phyloP scores from a whole-genome alignment of 129 eudicot genomes.

The Artemisia argyi region DNA sequence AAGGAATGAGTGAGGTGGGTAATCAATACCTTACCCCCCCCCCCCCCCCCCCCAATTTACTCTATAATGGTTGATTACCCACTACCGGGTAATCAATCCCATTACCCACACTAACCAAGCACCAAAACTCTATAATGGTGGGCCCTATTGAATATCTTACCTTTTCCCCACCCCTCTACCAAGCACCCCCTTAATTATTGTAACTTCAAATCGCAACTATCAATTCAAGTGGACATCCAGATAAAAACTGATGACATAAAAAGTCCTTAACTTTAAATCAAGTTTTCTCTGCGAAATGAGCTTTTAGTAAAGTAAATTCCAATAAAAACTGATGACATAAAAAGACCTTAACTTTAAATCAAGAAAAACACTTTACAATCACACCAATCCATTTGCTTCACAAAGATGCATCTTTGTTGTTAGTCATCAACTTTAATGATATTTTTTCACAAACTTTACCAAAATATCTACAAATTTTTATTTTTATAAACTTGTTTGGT shows the following conservation, averaged over 20 bases:
- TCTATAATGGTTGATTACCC: too few relatives aligned
- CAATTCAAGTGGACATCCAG: background rate
- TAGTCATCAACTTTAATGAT: background rate
- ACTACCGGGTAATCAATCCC: too few relatives aligned
- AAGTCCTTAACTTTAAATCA: too few relatives aligned
- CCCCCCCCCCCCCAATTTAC: too few relatives aligned
- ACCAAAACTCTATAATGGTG: too few relatives aligned
- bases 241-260: background rate
- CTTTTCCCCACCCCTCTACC: too few relatives aligned
- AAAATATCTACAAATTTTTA: background rate
- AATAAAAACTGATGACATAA: conserved; percentile 12
- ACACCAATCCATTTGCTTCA: conserved; percentile 18
- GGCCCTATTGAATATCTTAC: too few relatives aligned
- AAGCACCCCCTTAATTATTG: too few relatives aligned
- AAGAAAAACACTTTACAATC: conserved; percentile 14
- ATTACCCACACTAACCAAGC: too few relatives aligned
- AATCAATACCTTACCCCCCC: too few relatives aligned
- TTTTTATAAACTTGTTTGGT: conserved; percentile 1
- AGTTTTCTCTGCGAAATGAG: background rate
- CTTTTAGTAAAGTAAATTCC: conserved; percentile 7
- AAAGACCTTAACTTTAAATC: conserved; percentile 11
- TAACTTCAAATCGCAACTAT: background rate
- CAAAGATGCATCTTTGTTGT: conserved; percentile 18
- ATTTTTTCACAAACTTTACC: background rate
- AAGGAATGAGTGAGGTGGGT: too few relatives aligned